Evolutionary conservation across 805 yeast species (phyloP).

Genomic region (Zygosaccharomyces kombuchaensis): DNA sequence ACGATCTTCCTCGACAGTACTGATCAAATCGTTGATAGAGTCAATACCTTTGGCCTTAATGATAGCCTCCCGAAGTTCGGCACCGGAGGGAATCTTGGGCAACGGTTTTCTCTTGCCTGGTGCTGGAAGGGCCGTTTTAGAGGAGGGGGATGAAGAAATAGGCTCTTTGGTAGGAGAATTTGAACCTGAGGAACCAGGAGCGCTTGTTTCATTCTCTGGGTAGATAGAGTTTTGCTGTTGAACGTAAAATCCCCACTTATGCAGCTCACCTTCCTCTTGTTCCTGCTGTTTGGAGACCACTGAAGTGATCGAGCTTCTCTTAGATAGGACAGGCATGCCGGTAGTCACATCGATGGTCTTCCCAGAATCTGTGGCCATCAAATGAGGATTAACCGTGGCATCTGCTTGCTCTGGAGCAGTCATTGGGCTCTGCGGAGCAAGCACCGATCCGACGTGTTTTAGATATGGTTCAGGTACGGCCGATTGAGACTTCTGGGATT

Average conservation of each 20-base stretch:
- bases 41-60: constrained; percentile 73
- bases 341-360: constrained; percentile 61
- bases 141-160: constrained; percentile 11
- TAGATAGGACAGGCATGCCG: constrained; percentile 65
- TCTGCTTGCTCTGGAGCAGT: constrained; percentile 11
- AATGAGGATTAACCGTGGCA: constrained; percentile 48
- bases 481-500: constrained; percentile 4
- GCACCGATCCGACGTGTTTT: constrained; percentile 22
- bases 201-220: constrained; percentile 24
- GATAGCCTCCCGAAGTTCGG: constrained; percentile 48
- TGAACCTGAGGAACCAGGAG: constrained; percentile 3
- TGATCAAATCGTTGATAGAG: constrained; percentile 62
- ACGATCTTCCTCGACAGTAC: constrained; percentile 54
- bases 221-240: constrained; percentile 50
- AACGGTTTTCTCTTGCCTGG: constrained; percentile 23
- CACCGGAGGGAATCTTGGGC: constrained; percentile 43
- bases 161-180: constrained; percentile 4
- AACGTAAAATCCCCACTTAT: constrained; percentile 77
- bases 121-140: constrained; percentile 7
- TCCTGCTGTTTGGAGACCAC: constrained; percentile 71
- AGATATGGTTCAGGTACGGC: constrained; percentile 11
- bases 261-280: constrained; percentile 89
- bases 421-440: constrained; percentile 6
- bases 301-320: constrained; percentile 61
- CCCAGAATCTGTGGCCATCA: constrained; percentile 63